phyloP scores from a whole-genome alignment of 345 rosid genomes.

The Punica granatum region DNA sequence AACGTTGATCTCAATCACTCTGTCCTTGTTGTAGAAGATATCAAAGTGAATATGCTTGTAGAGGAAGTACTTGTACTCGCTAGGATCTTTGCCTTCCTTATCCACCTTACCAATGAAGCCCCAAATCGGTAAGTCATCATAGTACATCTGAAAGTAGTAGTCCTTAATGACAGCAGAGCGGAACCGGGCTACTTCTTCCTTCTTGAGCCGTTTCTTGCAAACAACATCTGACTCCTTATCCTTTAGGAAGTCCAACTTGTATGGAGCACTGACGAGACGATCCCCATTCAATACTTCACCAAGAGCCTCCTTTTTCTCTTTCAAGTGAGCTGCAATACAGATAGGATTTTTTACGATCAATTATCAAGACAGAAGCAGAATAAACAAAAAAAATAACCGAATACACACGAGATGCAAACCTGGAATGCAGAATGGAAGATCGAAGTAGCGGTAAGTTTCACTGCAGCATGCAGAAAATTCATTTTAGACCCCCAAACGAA shows the following conservation, averaged over 20 bases:
- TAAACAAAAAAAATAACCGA: neutral
- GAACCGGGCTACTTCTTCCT: slow-evolving; percentile 38
- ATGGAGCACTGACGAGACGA: slow-evolving; percentile 46
- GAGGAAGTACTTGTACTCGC: slow-evolving; percentile 38
- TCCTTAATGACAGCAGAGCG: slow-evolving; percentile 32
- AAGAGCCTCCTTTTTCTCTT: slow-evolving; percentile 52
- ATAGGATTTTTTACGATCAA: neutral
- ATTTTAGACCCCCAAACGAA: neutral
- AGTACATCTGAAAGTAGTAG: slow-evolving; percentile 54
- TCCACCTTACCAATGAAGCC: slow-evolving; percentile 49
- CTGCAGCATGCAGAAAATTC: slow-evolving; percentile 16
- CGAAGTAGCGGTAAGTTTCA: slow-evolving; percentile 48
- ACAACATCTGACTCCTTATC: slow-evolving; percentile 34
- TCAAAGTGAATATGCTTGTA: slow-evolving; percentile 41
- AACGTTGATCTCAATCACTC: slow-evolving; percentile 39
- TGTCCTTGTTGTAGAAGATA: slow-evolving; percentile 39
- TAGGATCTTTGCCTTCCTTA: slow-evolving; percentile 36
- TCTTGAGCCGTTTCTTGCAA: slow-evolving; percentile 26
- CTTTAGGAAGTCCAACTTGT: slow-evolving; percentile 31
- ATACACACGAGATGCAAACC: slow-evolving; percentile 21
- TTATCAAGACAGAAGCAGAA: neutral
- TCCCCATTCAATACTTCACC: slow-evolving; percentile 54
- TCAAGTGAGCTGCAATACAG: slow-evolving; percentile 24
- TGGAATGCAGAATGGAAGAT: slow-evolving; percentile 50
- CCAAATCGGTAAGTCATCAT: slow-evolving; percentile 53